Conservation (phyloP, 1,139 yeast genomes). For the Blastobotrys raffinosifermentans region DNA sequence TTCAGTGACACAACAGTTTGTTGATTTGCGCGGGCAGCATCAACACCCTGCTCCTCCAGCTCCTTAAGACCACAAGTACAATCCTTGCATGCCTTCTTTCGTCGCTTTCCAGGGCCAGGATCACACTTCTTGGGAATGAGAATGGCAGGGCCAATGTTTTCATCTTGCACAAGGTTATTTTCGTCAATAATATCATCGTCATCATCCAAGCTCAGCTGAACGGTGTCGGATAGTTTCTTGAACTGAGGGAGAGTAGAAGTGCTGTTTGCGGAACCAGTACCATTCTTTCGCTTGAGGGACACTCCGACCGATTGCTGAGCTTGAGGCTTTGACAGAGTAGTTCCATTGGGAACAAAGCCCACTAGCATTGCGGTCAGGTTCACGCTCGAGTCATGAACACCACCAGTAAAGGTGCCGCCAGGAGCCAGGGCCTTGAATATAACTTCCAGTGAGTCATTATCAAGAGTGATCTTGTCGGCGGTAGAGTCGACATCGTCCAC, state of each 20-base stretch:
- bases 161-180: slow-evolving; percentile 41
- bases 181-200: slow-evolving; percentile 43
- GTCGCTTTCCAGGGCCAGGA: slow-evolving; percentile 45
- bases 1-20: slow-evolving; percentile 47
- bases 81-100: slow-evolving; percentile 76
- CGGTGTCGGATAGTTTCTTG: slow-evolving; percentile 16
- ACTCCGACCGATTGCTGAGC: slow-evolving; percentile 21
- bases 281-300: slow-evolving; percentile 6
- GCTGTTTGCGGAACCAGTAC: slow-evolving; percentile 1
- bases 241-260: slow-evolving; percentile 17
- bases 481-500: slow-evolving; percentile 14
- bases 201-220: slow-evolving; percentile 44
- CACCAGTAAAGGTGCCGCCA: slow-evolving; percentile 50
- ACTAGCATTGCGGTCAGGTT: slow-evolving; percentile 55
- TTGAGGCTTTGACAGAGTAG: slow-evolving; percentile 39
- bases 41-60: slow-evolving; percentile 40
- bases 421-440: slow-evolving; percentile 40
- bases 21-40: slow-evolving; percentile 23
- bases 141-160: slow-evolving; percentile 34
- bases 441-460: slow-evolving; percentile 39
- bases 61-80: slow-evolving; percentile 96
- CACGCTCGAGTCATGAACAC: slow-evolving; percentile 34
- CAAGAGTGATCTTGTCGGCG: slow-evolving; percentile 35
- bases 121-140: slow-evolving; percentile 39
- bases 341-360: slow-evolving; percentile 51